These are phyloP conservation scores for Phytopythium chamaehyphon DNA, from an alignment of 352 stramenopile genomes.

Conservation along the genomic window DNA sequence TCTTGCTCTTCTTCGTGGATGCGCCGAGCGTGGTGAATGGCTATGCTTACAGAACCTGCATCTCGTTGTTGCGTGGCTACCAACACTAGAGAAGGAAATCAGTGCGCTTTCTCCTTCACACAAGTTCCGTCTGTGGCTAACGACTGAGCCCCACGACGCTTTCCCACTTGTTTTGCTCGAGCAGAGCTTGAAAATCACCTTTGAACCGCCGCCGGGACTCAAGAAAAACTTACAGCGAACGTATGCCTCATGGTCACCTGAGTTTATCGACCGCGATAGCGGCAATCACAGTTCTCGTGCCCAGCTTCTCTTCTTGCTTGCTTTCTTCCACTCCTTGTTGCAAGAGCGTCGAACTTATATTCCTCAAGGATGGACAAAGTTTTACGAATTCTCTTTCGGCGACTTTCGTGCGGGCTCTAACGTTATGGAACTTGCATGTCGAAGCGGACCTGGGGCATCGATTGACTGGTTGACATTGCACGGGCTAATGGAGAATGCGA, in stretches of 20 bases:
- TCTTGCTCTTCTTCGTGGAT: conserved; percentile 71
- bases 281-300: conserved; percentile 29
- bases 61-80: conserved; percentile 92
- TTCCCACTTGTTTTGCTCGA: conserved; percentile 92
- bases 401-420: conserved; percentile 92
- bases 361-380: conserved; percentile 95
- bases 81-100: conserved; percentile 90
- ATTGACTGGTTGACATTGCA: conserved; percentile 92
- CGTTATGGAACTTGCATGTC: conserved; percentile 80
- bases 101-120: conserved; percentile 59
- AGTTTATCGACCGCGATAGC: conserved; percentile 55
- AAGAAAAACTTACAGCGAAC: conserved; percentile 96
- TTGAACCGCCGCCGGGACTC: conserved; percentile 92
- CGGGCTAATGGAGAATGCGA: conserved; percentile 94
- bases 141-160: conserved; percentile 87
- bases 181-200: conserved; percentile 93
- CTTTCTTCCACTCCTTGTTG: conserved; percentile 87
- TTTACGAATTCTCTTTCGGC: conserved; percentile 95
- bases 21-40: conserved; percentile 87
- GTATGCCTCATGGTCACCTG: conserved; percentile 79
- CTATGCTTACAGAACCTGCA: conserved; percentile 96
- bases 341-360: conserved; percentile 91
- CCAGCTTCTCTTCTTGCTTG: conserved; percentile 86
- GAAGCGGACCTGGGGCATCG: conserved; percentile 17
- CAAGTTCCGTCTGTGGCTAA: conserved; percentile 95